Conservation (phyloP, 495 filamentous ascomycete genomes). For the Hypoxylon trugodes region DNA sequence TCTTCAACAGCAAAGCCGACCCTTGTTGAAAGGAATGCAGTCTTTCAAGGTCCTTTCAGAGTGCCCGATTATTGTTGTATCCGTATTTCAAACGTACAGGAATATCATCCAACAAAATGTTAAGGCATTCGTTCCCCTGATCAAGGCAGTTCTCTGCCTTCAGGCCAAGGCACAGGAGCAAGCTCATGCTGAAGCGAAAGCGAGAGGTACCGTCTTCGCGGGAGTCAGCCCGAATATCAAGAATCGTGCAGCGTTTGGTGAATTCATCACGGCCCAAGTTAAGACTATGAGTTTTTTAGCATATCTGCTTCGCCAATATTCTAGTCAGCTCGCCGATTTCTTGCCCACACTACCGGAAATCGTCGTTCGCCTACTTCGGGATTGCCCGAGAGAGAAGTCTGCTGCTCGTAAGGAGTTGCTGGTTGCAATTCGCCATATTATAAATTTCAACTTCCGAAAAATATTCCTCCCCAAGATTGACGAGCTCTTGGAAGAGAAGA, state of each 20-base stretch:
- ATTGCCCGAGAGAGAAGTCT: slow-evolving; percentile 94
- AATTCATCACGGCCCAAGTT: slow-evolving; percentile 96
- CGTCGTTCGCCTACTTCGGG: slow-evolving; percentile 88
- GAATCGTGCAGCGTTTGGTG: slow-evolving; percentile 92
- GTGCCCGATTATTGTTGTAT: slow-evolving; percentile 98
- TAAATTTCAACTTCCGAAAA: slow-evolving; percentile 97
- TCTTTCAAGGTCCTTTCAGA: slow-evolving; percentile 99
- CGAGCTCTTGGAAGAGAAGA: slow-evolving; percentile 91
- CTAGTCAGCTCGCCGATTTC: slow-evolving; percentile 88
- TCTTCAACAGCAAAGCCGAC: slow-evolving; percentile 77
- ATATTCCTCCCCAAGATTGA: slow-evolving; percentile 96
- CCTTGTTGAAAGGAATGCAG: slow-evolving; percentile 89
- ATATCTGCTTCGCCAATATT: slow-evolving; percentile 88
- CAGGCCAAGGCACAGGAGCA: slow-evolving; percentile 95
- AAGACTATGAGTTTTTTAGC: slow-evolving; percentile 99
- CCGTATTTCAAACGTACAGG: slow-evolving; percentile 93
- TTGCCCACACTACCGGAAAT: slow-evolving; percentile 87
- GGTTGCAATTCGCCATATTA: slow-evolving; percentile 96
- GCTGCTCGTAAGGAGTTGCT: slow-evolving; percentile 92
- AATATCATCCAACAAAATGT: slow-evolving; percentile 82
- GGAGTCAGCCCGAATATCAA: slow-evolving; percentile 94
- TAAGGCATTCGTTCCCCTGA: slow-evolving; percentile 89
- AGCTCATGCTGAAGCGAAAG: slow-evolving; percentile 83
- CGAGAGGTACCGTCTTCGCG: slow-evolving; percentile 81
- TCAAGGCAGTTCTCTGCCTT: slow-evolving; percentile 86